Conservation (phyloP, 805 yeast genomes). For the Maudiozyma pseudohumilis region DNA sequence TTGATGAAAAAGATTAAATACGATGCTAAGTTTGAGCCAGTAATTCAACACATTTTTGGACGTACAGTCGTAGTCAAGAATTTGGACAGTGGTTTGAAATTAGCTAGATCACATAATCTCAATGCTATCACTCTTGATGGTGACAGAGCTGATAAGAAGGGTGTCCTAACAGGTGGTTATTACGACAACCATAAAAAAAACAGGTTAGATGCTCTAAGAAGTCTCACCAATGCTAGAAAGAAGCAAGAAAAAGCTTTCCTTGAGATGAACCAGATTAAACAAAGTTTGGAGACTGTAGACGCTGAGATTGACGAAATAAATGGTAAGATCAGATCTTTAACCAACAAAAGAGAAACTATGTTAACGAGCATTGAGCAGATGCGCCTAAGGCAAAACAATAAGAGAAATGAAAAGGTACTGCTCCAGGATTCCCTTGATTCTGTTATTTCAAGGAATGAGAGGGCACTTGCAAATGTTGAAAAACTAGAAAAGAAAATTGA, state of each 20-base stretch:
- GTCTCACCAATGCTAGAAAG: constrained; percentile 40
- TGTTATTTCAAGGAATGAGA: constrained; percentile 29
- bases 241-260: constrained; percentile 17
- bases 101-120: constrained; percentile 50
- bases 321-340: constrained; percentile 31
- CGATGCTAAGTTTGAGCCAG: constrained; percentile 47
- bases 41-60: constrained; percentile 74
- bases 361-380: constrained; percentile 35
- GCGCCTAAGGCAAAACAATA: constrained; percentile 34
- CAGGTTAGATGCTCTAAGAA: constrained; percentile 59
- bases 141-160: constrained; percentile 74
- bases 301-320: constrained; percentile 41
- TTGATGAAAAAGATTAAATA: constrained; percentile 63
- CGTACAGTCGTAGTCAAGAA: constrained; percentile 67
- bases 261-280: constrained; percentile 36
- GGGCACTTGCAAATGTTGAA: constrained; percentile 29
- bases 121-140: constrained; percentile 87
- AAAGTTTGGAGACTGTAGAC: constrained; percentile 38
- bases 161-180: constrained; percentile 84
- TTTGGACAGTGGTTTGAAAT: constrained; percentile 55
- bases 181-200: constrained; percentile 53
- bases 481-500: constrained; percentile 31
- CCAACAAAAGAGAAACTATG: constrained; percentile 36
- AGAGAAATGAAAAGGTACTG: constrained; percentile 34
- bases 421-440: constrained; percentile 36